Base-by-base conservation (phyloP, 2,329 filamentous ascomycete species). In the Talaromyces sp. region DNA sequence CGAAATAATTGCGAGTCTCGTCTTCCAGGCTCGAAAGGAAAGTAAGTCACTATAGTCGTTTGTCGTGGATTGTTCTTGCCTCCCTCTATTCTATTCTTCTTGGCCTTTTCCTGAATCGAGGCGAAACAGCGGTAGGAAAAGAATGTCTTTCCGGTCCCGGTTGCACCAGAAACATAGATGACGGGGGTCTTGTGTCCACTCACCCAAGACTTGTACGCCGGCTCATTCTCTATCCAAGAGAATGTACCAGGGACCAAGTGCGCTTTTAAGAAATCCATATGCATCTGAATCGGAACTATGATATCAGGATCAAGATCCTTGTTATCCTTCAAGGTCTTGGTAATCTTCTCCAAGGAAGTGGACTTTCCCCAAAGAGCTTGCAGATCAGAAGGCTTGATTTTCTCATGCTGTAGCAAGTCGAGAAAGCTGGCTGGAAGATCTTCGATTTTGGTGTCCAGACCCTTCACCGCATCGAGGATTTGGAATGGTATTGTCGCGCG, bases 401-500 rank as follows among this genome's bases (percentile, higher is more conserved):
- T 52, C 19, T 52, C 48, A 52, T 52, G 48, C n/a, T 51, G 31
- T 21, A 52, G 17, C 21, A 52, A 39, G 9, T 52, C 48, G 19
- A 52, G 48, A 9, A 52, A 37, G 5, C 22, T 52, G 33, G 48
- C 48, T 25, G 48, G 48, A 37, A 52, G 19, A 22, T 52, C 48
- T 37, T 52, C 48, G 19, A 52, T 52, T 25, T 52, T 52, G 11
- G n/a, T 52, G 25, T 52, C 48, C 48, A 52, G 19, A 8, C 28
- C 48, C 11, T 52, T 52, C 3, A 52, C 48, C 2, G 33, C 48
- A 17, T 52, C 48, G 35, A 52, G 48, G 35, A 52, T 52, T n/a
- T 52, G 48, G n/a, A 52, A 52, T 37, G 48, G 48, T 22, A 52
- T 52, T 25, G 48, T 52, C 8, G 48, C 48, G 13, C 48, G 48